Base-by-base conservation (phyloP, 2,329 filamentous ascomycete species). In the Aspergillus chevalieri region DNA sequence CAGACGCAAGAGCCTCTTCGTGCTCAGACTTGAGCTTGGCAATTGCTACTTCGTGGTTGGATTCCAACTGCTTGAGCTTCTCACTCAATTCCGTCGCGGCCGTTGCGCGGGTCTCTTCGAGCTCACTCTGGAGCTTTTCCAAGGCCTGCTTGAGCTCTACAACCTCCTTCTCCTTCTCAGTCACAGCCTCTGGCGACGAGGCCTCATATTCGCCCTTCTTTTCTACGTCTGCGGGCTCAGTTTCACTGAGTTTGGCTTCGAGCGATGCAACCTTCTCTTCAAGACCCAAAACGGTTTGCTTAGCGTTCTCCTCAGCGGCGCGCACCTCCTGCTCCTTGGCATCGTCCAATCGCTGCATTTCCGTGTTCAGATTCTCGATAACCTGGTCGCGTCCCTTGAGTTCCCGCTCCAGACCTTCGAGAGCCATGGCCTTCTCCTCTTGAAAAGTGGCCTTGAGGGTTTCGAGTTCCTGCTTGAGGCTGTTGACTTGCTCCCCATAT, bases 291-390 rank as follows among this genome's bases (percentile, higher is more conserved):
- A 63, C 49, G 12, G 59, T 61, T 42, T 64, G 52, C 10, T 64
- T 57, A 2, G 65, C 58, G 38, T 60, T 56, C 19, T 71, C 64
- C 43, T 67, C 63, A 17, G 66, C 66, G 12, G 66, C 63, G 34
- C 55, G 57, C 22, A 66, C 57, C 39, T 66, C 65, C 46, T 70
- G 56, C 22, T 69, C 65, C 48, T 71, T 74, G 21, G 62, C 52
- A 24, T 64, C 52, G 30, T 61, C 58, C 22, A 71, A 48, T 46
- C 64, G 65, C 19, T 67, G 57, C 46, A 68, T 64, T 50, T 74
- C 71, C 17, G 59, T 59, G 44, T 72, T 65, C 19, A 72, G 62
- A 30, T 64, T 69, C 21, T 70, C 65, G 30, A 70, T 65, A 3
- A 70, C 68, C 21, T 65, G 65, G 17, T 68, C 64, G 2, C 61